phyloP scores from a whole-genome alignment of 164 flowering plant genomes.

The Paratinospora sagittata region DNA sequence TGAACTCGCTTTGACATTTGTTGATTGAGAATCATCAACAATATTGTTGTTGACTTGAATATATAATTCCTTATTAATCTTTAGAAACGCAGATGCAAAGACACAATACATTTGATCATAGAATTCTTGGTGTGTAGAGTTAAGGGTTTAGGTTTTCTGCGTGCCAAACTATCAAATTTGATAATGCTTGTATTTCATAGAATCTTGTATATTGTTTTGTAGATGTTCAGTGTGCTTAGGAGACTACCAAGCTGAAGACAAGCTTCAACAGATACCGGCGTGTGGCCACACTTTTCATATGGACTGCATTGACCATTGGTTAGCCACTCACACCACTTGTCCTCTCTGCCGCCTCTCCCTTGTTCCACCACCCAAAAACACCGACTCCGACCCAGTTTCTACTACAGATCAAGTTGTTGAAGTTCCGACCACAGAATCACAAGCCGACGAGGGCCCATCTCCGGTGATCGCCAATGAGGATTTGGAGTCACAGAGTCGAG shows the following conservation, averaged over 20 bases:
- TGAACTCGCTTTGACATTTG: too few relatives aligned
- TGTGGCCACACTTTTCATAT: slow-evolving; percentile 85
- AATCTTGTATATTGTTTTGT: slow-evolving; percentile 13
- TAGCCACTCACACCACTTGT: slow-evolving; percentile 51
- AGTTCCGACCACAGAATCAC: background rate
- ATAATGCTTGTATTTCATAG: too few relatives aligned
- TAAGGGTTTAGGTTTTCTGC: too few relatives aligned
- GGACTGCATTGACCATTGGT: slow-evolving; percentile 72
- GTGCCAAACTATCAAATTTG: too few relatives aligned
- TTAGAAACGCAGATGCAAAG: too few relatives aligned
- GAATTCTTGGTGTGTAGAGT: too few relatives aligned
- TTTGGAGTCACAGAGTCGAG: background rate
- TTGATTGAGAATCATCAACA: too few relatives aligned
- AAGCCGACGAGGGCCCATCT: background rate
- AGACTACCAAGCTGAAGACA: slow-evolving; percentile 73
- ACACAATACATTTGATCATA: too few relatives aligned
- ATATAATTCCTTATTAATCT: too few relatives aligned
- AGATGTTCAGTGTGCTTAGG: slow-evolving; percentile 89
- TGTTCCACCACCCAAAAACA: slow-evolving; percentile 24
- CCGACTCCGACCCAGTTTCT: slow-evolving; percentile 15
- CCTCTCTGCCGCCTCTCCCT: slow-evolving; percentile 73
- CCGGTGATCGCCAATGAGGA: background rate
- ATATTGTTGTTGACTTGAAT: too few relatives aligned
- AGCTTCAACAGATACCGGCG: slow-evolving; percentile 74
- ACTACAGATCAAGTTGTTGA: background rate